phyloP scores from a whole-genome alignment of 2,329 filamentous ascomycete genomes.

The Acephala macrosclerotiorum region DNA sequence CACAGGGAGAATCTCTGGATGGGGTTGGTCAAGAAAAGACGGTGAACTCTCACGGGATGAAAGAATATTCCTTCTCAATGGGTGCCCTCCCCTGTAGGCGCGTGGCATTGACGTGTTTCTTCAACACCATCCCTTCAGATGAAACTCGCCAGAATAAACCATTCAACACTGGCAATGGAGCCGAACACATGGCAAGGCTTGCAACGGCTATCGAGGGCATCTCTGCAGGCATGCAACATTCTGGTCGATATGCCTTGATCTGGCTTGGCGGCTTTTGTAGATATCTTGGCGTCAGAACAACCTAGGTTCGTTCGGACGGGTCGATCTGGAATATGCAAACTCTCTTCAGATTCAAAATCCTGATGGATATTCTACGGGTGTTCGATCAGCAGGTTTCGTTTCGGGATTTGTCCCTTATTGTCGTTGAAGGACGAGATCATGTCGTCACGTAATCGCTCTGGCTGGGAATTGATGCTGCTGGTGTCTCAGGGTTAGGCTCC shows the following conservation, averaged over 20 bases:
- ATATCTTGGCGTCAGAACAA: neutral
- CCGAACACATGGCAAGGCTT: neutral
- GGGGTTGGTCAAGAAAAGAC: conserved; percentile 2
- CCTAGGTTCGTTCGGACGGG: neutral
- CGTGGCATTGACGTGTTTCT: conserved; percentile 1
- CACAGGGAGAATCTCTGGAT: neutral
- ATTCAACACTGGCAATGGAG: neutral
- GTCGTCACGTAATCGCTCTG: neutral
- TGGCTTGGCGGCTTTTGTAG: neutral
- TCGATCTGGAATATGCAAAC: conserved; percentile 3
- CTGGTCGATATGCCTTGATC: neutral
- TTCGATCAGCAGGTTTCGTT: neutral
- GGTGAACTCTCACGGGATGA: neutral
- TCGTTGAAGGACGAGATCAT: too few relatives aligned
- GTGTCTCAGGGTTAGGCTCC: neutral
- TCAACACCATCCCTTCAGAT: conserved; percentile 2
- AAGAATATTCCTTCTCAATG: neutral
- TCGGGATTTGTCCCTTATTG: neutral
- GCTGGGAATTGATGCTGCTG: neutral
- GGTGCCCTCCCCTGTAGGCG: neutral
- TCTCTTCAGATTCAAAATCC: neutral
- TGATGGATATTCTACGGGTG: neutral
- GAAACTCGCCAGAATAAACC: neutral
- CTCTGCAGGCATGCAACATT: neutral
- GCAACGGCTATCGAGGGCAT: neutral